phyloP scores from a whole-genome alignment of 768 basidiomycete species.

The Panellus pusillus region DNA sequence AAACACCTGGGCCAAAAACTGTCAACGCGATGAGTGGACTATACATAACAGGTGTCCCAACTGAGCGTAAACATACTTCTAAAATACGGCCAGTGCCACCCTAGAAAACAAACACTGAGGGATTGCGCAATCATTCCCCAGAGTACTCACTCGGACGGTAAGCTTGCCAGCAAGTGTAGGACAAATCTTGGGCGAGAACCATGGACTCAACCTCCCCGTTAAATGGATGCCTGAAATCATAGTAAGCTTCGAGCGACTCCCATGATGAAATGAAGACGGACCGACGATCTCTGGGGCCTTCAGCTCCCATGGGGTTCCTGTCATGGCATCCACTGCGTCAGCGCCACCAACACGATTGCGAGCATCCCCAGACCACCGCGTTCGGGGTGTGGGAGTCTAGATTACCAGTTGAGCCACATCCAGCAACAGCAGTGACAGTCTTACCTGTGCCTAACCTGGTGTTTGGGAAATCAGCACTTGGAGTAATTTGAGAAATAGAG shows the following conservation, averaged over 20 bases:
- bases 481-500: not conserved
- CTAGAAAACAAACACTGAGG: conserved; percentile 26
- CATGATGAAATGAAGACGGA: not conserved
- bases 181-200: conserved; percentile 95
- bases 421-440: not conserved
- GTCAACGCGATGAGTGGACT: not conserved
- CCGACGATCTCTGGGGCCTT: conserved; percentile 41
- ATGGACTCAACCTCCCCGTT: conserved; percentile 79
- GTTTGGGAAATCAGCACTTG: conserved; percentile 5
- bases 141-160: conserved; percentile 75
- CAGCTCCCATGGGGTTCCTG: conserved; percentile 96
- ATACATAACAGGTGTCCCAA: not conserved
- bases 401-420: conserved; percentile 9
- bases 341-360: conserved; percentile 98
- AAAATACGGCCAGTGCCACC: conserved; percentile 95
- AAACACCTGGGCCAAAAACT: conserved; percentile 93
- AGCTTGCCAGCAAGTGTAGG: conserved; percentile 88
- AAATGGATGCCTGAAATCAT: conserved; percentile 73
- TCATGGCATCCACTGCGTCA: conserved; percentile 97
- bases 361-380: conserved; percentile 96
- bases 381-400: conserved; percentile 97
- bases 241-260: not conserved
- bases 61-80: conserved; percentile 39
- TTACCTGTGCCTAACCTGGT: conserved; percentile 79
- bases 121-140: not conserved